A percentile compares a stretch with the other conserved stretches of the same genome.
Conservation (phyloP, 2,329 filamentous ascomycete genomes). For the Thermothelomyces thermophilus region DNA sequence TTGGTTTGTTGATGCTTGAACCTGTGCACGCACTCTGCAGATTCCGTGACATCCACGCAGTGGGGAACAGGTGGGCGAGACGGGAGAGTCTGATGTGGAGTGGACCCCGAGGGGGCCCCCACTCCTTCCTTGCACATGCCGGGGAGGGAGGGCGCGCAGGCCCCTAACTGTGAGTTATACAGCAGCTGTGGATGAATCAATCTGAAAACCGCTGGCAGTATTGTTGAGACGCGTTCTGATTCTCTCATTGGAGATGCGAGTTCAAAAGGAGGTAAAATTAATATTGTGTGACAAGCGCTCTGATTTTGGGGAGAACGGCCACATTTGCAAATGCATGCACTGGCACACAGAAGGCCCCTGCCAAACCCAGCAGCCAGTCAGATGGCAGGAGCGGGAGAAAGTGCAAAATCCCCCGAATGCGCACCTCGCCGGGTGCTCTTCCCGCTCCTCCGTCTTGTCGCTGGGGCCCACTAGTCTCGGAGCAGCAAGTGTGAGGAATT, state of each 20-base stretch:
- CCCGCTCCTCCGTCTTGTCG: constrained; percentile 1
- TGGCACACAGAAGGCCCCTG: no score
- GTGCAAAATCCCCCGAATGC: not conserved
- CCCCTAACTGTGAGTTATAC: no score
- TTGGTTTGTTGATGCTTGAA: not conserved
- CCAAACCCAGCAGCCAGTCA: not conserved
- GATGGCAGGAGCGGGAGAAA: not conserved
- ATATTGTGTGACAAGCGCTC: no score
- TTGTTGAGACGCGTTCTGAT: no score
- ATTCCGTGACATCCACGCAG: constrained; percentile 6
- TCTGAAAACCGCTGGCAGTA: no score
- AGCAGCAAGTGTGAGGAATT: constrained; percentile 14
- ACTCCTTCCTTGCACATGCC: not conserved
- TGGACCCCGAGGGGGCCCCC: not conserved
- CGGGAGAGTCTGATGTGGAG: not conserved
- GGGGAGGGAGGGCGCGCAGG: no score
- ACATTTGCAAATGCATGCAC: no score
- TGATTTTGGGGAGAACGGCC: no score
- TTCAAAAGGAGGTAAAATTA: no score
- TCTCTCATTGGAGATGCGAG: no score
- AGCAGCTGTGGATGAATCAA: not conserved
- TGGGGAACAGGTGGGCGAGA: not conserved
- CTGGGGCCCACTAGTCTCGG: constrained; percentile 8
- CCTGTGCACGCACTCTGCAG: constrained; percentile 13
- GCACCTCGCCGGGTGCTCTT: not conserved